A percentile compares a stretch with the other conserved stretches of the same genome.
These are phyloP conservation scores for Phytophthora tubulina DNA, from an alignment of 352 stramenopile genomes.

Conservation along the genomic window DNA sequence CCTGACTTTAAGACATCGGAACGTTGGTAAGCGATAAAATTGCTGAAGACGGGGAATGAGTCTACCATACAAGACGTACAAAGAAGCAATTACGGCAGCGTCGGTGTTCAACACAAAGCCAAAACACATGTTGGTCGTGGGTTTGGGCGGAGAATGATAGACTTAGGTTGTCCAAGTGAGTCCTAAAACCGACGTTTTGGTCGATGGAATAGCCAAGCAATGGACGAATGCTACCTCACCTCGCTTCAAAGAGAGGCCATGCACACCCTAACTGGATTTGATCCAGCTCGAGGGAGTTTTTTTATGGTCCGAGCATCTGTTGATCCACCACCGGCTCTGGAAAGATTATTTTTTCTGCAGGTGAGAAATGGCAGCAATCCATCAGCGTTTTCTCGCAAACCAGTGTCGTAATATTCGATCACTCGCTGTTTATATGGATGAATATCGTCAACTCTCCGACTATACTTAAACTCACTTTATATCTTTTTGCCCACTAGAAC, in stretches of 20 bases:
- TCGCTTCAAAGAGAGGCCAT: slow-evolving; percentile 8
- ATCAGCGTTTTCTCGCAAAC: neutral
- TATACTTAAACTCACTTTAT: too few species aligned
- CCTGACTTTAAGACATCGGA: neutral
- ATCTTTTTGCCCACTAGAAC: too few species aligned
- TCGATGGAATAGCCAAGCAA: slow-evolving; percentile 14
- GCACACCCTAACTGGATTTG: slow-evolving; percentile 11
- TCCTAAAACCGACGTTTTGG: slow-evolving; percentile 14
- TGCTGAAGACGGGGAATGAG: neutral
- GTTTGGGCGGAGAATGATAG: neutral
- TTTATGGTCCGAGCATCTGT: neutral
- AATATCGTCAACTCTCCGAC: too few species aligned
- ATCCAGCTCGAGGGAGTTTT: neutral
- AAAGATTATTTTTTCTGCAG: neutral
- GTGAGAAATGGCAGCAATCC: neutral
- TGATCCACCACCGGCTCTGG: neutral
- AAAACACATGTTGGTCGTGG: neutral
- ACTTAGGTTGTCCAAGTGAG: slow-evolving; percentile 15
- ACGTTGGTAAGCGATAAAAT: neutral
- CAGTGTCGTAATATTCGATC: too few species aligned
- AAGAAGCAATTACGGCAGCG: neutral
- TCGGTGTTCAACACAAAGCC: neutral
- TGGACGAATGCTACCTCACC: slow-evolving; percentile 21
- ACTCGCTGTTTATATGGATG: too few species aligned
- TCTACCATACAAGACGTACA: neutral